Percentiles rank a stretch among this genome's conserved stretches.
These are phyloP conservation scores for Blastomyces gilchristii DNA, from an alignment of 2,329 filamentous ascomycete genomes.

Conservation along the genomic window DNA sequence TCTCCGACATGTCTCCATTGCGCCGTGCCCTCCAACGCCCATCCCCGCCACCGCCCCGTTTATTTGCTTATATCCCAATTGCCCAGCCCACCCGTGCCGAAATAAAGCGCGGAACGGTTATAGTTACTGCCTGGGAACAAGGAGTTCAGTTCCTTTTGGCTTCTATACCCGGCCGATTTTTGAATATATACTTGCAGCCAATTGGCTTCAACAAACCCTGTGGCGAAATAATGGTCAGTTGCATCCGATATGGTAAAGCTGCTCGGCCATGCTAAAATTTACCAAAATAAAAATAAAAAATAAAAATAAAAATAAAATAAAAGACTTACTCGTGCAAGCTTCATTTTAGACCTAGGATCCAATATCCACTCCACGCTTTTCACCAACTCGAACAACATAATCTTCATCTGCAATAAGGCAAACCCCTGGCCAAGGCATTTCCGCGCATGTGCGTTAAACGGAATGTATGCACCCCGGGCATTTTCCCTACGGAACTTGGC, in stretches of 20 bases:
- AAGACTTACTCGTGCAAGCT: not conserved
- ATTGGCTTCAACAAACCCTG: constrained; percentile 1
- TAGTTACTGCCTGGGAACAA: not conserved
- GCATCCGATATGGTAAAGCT: not conserved
- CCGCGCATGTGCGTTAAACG: constrained; percentile 24
- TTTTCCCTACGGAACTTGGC: constrained; percentile 19
- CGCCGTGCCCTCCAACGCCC: not conserved
- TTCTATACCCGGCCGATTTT: not conserved
- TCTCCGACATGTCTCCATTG: not conserved
- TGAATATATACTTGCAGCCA: constrained; percentile 3
- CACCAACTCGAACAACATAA: constrained; percentile 3
- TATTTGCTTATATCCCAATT: not conserved
- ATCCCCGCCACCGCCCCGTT: too few species aligned
- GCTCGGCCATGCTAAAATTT: not conserved
- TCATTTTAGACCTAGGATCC: not conserved
- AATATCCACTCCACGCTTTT: not conserved
- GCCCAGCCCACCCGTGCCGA: not conserved
- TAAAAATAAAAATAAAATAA: not conserved
- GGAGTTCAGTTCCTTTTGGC: not conserved
- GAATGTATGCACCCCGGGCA: constrained; percentile 22
- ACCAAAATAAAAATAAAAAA: too few species aligned
- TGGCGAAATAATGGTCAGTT: not conserved
- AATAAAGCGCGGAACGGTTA: not conserved
- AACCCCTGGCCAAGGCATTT: constrained; percentile 24
- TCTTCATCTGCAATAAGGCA: constrained; percentile 15